These are phyloP conservation scores for Carex pumila DNA, from an alignment of 176 grass and related monocot species.

Conservation along the genomic window DNA sequence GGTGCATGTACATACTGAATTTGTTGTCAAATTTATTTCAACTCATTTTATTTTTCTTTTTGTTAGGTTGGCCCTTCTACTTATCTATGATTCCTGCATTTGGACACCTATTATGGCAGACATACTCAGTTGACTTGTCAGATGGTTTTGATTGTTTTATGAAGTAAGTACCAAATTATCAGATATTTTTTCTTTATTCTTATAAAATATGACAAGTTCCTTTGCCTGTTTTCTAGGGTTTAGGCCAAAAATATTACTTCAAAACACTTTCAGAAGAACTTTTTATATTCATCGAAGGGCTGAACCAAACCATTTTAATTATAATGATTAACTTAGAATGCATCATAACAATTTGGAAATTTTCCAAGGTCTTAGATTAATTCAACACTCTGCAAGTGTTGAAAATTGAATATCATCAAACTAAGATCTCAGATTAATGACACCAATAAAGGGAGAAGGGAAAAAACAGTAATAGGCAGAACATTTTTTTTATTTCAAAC, in stretches of 20 bases:
- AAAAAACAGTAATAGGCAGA: no score
- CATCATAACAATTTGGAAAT: no score
- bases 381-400: neutral
- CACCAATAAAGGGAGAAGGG: no score
- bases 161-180: slow-evolving; percentile 21
- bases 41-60: neutral
- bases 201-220: neutral
- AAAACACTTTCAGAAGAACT: no score
- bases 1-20: no score
- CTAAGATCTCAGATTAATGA: no score
- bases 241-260: no score
- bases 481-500: no score
- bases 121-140: slow-evolving; percentile 8
- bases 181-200: neutral
- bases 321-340: neutral
- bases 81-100: slow-evolving; percentile 21
- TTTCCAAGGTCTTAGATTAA: no score
- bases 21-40: neutral
- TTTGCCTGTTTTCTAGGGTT: neutral
- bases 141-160: slow-evolving; percentile 23
- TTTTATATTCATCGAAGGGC: neutral
- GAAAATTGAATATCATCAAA: no score
- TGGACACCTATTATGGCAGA: no score
- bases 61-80: slow-evolving; percentile 38
- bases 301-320: neutral